Evolutionary conservation across 495 filamentous ascomycete species (phyloP).

Genomic region (Hypoxylon crocopeplum): DNA sequence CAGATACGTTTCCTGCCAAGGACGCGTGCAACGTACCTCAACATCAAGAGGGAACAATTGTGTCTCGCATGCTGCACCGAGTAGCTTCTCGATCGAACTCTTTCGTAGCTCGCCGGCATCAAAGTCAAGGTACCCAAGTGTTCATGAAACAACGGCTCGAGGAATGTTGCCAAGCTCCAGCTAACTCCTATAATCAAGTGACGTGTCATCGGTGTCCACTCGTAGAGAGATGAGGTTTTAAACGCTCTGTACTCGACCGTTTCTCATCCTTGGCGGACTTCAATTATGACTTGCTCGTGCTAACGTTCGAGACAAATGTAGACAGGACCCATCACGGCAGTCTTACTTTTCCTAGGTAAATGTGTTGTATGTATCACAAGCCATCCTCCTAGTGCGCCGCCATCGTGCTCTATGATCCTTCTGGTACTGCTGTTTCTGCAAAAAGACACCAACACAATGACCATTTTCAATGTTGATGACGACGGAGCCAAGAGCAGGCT

Average conservation of each 20-base stretch:
- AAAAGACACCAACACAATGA: background rate
- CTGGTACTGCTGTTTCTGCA: too few species aligned
- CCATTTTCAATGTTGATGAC: constrained; percentile 1
- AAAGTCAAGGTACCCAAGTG: background rate
- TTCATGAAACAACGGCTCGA: constrained; percentile 10
- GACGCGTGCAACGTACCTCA: constrained; percentile 28
- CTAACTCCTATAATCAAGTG: constrained; percentile 14
- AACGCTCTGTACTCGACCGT: background rate
- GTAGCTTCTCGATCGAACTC: constrained; percentile 2
- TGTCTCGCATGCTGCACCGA: constrained; percentile 28
- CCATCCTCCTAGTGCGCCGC: background rate
- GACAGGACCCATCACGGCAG: background rate
- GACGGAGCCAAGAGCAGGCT: constrained; percentile 20
- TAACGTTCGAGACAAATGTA: background rate
- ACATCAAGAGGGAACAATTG: constrained; percentile 12
- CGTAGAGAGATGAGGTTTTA: constrained; percentile 5
- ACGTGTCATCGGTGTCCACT: constrained; percentile 32
- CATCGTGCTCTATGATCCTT: too few species aligned
- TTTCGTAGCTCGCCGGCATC: background rate
- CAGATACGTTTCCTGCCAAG: constrained; percentile 29
- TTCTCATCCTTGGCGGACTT: constrained; percentile 6
- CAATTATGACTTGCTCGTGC: constrained; percentile 1
- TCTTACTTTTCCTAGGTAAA: background rate
- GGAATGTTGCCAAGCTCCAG: constrained; percentile 29
- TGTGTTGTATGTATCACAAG: background rate